Conservation (phyloP, 306 rosid species). For the Cercis canadensis region DNA sequence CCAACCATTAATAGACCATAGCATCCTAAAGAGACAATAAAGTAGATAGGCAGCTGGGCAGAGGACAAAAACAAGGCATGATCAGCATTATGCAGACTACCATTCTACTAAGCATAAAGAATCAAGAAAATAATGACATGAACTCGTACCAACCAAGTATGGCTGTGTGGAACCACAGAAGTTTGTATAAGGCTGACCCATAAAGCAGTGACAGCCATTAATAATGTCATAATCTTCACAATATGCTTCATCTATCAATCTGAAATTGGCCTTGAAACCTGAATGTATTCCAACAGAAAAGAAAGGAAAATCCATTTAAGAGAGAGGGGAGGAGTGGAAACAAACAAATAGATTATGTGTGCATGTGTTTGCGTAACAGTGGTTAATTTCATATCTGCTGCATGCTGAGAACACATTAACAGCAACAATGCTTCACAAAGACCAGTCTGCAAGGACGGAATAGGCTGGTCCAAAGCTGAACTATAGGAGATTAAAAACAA, state of each 20-base stretch:
- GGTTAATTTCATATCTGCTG: conserved; percentile 9
- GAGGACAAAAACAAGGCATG: conserved; percentile 25
- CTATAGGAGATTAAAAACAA: too few relatives aligned
- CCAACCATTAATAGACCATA: conserved; percentile 94
- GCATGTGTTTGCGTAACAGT: not conserved
- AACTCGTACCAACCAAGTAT: conserved; percentile 85
- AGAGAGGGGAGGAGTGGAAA: not conserved
- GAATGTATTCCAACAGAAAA: not conserved
- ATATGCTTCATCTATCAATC: conserved; percentile 77
- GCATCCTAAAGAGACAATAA: conserved; percentile 85
- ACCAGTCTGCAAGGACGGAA: too few relatives aligned
- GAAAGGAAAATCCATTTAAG: too few relatives aligned
- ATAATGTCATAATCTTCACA: conserved; percentile 65
- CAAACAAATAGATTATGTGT: not conserved
- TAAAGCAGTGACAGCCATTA: conserved; percentile 66
- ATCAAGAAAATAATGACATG: conserved; percentile 12
- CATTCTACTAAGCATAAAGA: conserved; percentile 11
- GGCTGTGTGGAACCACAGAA: conserved; percentile 55
- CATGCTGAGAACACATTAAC: not conserved
- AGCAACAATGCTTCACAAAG: too few relatives aligned
- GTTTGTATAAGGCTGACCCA: conserved; percentile 80
- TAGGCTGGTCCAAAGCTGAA: too few relatives aligned
- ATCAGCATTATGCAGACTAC: conserved; percentile 33
- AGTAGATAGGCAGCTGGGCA: conserved; percentile 80
- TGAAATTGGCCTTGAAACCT: conserved; percentile 23